Base-by-base conservation (phyloP, 129 eudicot genomes). In the Artemisia annua region DNA sequence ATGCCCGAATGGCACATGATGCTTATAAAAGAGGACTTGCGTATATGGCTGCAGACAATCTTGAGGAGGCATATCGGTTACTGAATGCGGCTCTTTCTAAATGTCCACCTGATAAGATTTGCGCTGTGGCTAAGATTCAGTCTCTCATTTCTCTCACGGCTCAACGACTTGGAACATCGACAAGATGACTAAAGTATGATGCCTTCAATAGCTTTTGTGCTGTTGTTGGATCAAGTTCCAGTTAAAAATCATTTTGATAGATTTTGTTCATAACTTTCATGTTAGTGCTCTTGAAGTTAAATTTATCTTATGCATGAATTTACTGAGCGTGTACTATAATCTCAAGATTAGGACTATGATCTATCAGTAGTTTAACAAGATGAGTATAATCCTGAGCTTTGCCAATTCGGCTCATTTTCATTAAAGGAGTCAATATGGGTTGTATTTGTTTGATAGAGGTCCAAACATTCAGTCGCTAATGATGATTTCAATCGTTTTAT, bases 81-180 rank as follows among this genome's bases (percentile, higher is more conserved):
- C 78, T 91, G 70, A 87, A 85, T 1, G 11, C 81, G 63, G 89
- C 97, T 69, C 82, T 91, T 20, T 79, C 92, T 46, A 91, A 91
- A 22, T 91, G 96, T 86, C 97, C 97, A 19, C 97, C 97, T 44
- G 68, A 73, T 48, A 75, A 73, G 63, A 81, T 83, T 62, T 76
- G 84, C 32, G 96, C 87, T 55, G 73, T 91, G 79, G 85, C 91
- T 30, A 88, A 86, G 83, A 76, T 91, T 79, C 93, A 67, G 61
- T 86, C 97, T 61, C 85, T 88, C 28, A 76, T 91, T 64, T 79
- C 93, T 76, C 61, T 78, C 50, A 81, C 92, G 10, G 82, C 90
- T 59, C 90, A 81, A 28, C 88, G 83, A 35, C 82, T 84, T 73
- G 70, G 46, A 28, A 79, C 70, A 28, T 59, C 91, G 35, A 71